Conservation (phyloP, 352 stramenopile species). For the Phytophthora podocarpi region DNA sequence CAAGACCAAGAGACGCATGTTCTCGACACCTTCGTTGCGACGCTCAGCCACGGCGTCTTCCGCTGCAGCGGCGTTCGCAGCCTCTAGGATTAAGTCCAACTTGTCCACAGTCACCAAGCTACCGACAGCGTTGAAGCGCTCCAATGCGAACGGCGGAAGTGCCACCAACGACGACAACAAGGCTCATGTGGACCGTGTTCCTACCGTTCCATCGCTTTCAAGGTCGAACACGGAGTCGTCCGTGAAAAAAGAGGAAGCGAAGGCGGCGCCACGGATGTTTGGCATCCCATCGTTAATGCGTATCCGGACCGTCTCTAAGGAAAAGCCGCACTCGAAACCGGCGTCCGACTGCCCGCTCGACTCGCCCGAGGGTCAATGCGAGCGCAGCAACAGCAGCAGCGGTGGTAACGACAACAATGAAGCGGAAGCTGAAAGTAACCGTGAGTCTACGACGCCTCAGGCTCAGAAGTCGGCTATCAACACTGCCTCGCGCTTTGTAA, state of each 20-base stretch:
- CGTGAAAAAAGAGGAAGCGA: constrained; percentile 20
- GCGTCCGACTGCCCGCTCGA: neutral
- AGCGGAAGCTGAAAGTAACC: constrained; percentile 3
- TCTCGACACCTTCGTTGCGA: constrained; percentile 40
- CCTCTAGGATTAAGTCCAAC: constrained; percentile 38
- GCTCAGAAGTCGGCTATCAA: constrained; percentile 28
- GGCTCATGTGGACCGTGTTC: neutral
- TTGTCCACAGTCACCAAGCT: constrained; percentile 42
- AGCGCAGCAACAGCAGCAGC: constrained; percentile 3
- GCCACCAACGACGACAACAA: constrained; percentile 5
- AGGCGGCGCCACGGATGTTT: constrained; percentile 25
- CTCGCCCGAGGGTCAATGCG: constrained; percentile 19
- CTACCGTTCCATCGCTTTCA: constrained; percentile 16
- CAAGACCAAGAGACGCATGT: constrained; percentile 45
- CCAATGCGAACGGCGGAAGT: constrained; percentile 6
- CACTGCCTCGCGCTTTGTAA: constrained; percentile 59
- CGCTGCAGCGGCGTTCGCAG: constrained; percentile 34
- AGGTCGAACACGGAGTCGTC: constrained; percentile 28
- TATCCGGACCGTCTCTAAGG: constrained; percentile 26
- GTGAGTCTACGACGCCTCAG: neutral
- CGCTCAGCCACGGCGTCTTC: constrained; percentile 47
- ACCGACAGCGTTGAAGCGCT: constrained; percentile 31
- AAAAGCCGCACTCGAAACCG: constrained; percentile 25
- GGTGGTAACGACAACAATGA: constrained; percentile 10
- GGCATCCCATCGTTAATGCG: constrained; percentile 37